phyloP scores from a whole-genome alignment of 768 basidiomycete species.

The Termitomyces sp. region DNA sequence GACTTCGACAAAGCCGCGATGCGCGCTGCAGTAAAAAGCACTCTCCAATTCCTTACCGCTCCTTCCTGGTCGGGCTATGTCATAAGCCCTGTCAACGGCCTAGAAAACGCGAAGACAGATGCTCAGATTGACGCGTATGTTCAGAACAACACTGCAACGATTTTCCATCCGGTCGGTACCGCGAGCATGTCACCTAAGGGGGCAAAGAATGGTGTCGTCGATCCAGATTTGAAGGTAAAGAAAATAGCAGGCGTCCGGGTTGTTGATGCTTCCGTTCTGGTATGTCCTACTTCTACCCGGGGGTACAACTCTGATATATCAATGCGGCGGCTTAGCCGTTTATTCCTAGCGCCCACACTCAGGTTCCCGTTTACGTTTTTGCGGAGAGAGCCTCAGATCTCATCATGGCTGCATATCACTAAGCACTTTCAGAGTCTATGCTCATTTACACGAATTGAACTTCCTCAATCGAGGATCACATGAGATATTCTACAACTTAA shows the following conservation, averaged over 20 bases:
- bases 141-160: neutral
- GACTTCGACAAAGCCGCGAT: constrained; percentile 5
- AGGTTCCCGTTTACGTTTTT: neutral
- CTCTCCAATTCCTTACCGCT: constrained; percentile 4
- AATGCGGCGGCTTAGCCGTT: neutral
- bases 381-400: neutral
- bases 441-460: too few species aligned
- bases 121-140: constrained; percentile 3
- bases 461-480: neutral
- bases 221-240: constrained; percentile 27
- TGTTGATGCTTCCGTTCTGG: constrained; percentile 28
- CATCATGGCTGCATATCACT: neutral
- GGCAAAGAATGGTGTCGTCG: constrained; percentile 23
- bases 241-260: constrained; percentile 23
- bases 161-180: constrained; percentile 17
- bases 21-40: constrained; percentile 4
- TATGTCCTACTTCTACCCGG: neutral
- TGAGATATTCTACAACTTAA: too few species aligned
- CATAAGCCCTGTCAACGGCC: neutral
- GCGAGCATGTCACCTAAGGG: constrained; percentile 21
- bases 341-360: neutral
- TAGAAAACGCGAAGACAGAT: constrained; percentile 1
- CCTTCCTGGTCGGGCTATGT: constrained; percentile 2
- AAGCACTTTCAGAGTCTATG: neutral
- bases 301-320: neutral